Percentiles rank a stretch among this genome's conserved stretches.
phyloP scores from a whole-genome alignment of 768 basidiomycete genomes.

The Amyloporia xantha region DNA sequence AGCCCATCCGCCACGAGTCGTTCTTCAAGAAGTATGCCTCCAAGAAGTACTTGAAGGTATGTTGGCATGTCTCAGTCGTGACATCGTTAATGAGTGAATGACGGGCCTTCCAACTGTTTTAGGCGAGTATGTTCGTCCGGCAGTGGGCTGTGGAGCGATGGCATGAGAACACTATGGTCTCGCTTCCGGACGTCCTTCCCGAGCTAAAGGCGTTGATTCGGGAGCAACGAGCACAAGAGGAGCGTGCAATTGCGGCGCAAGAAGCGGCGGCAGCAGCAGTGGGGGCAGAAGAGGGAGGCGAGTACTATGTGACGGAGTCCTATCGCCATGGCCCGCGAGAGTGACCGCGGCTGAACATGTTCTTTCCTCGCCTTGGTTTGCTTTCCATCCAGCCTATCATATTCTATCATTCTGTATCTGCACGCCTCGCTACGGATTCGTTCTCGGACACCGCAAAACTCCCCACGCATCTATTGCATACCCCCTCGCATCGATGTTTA shows the following conservation, averaged over 20 bases:
- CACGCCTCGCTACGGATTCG: not conserved
- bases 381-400: not conserved
- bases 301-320: not conserved
- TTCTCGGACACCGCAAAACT: slow-evolving; percentile 8
- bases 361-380: not conserved
- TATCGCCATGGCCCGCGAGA: not conserved
- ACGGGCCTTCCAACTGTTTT: slow-evolving; percentile 3
- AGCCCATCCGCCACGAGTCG: slow-evolving; percentile 63
- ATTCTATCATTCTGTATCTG: not conserved
- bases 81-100: too few species aligned
- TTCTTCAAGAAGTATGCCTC: slow-evolving; percentile 87
- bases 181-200: slow-evolving; percentile 52
- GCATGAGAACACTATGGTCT: slow-evolving; percentile 54
- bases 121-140: slow-evolving; percentile 80
- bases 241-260: slow-evolving; percentile 6
- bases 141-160: slow-evolving; percentile 81
- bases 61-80: slow-evolving; percentile 11
- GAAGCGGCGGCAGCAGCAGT: slow-evolving; percentile 2
- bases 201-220: slow-evolving; percentile 53
- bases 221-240: slow-evolving; percentile 19
- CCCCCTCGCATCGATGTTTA: slow-evolving; percentile 16
- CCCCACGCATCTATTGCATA: slow-evolving; percentile 15
- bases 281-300: not conserved
- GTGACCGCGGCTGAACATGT: not conserved
- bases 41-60: slow-evolving; percentile 78